Evolutionary conservation across 208 protist genomes (phyloP).

Genomic region (Trypanosoma avium): DNA sequence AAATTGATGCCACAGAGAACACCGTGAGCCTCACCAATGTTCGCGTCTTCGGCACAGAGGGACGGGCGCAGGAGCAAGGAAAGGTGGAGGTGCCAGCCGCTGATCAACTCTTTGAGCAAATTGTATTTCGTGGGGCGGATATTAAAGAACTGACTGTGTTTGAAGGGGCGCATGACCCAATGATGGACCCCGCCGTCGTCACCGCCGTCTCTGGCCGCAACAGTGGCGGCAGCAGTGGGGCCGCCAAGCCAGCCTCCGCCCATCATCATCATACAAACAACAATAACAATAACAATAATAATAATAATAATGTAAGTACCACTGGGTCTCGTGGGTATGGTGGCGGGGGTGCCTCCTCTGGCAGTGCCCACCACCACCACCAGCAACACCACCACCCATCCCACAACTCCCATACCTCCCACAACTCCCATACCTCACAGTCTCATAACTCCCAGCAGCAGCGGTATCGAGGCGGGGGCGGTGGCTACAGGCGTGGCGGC

Average conservation of each 20-base stretch:
- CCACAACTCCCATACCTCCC: slow-evolving; percentile 24
- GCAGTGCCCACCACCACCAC: slow-evolving; percentile 21
- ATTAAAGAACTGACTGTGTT: slow-evolving; percentile 87
- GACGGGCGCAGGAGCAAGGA: slow-evolving; percentile 45
- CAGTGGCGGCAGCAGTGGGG: too few relatives aligned
- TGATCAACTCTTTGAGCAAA: slow-evolving; percentile 83
- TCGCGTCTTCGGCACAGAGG: slow-evolving; percentile 88
- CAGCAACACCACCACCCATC: slow-evolving; percentile 37
- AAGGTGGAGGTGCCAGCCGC: slow-evolving; percentile 56
- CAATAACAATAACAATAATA: too few relatives aligned
- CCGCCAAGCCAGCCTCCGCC: too few relatives aligned
- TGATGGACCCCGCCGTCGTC: slow-evolving; percentile 81
- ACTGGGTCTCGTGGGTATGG: too few relatives aligned
- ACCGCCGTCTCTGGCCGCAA: slow-evolving; percentile 38
- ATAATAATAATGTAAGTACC: too few relatives aligned
- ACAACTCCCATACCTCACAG: too few relatives aligned
- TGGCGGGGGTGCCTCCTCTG: too few relatives aligned
- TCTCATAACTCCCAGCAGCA: slow-evolving; percentile 32
- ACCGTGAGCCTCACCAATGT: slow-evolving; percentile 88
- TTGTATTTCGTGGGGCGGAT: slow-evolving; percentile 87
- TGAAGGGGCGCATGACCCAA: slow-evolving; percentile 38
- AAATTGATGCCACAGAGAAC: slow-evolving; percentile 73
- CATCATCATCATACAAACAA: too few relatives aligned
- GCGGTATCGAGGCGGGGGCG: slow-evolving; percentile 26
- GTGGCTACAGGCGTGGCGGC: slow-evolving; percentile 37